These are phyloP conservation scores for Peziza echinospora DNA, from an alignment of 495 filamentous ascomycete species.

Conservation along the genomic window DNA sequence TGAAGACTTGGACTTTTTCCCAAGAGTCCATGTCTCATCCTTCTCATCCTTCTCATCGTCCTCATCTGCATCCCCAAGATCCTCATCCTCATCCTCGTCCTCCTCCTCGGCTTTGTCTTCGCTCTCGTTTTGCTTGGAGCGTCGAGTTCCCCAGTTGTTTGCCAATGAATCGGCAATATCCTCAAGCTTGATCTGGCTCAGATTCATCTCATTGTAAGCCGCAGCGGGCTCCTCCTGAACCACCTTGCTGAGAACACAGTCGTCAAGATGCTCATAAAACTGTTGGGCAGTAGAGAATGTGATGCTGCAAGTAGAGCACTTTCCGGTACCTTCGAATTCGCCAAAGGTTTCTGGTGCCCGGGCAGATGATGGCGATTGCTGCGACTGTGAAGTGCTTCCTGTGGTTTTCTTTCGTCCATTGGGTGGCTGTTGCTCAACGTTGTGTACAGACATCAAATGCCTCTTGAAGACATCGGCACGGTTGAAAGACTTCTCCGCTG, in stretches of 20 bases:
- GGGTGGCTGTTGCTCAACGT: conserved; percentile 84
- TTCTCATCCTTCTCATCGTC: conserved; percentile 42
- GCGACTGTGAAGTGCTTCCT: neutral
- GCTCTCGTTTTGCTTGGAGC: conserved; percentile 33
- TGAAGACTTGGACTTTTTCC: too few relatives aligned
- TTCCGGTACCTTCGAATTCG: conserved; percentile 40
- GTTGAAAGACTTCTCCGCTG: conserved; percentile 96
- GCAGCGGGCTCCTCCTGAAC: conserved; percentile 94
- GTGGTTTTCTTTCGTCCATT: conserved; percentile 56
- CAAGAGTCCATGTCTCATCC: conserved; percentile 37
- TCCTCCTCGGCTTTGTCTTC: conserved; percentile 52
- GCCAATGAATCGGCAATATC: conserved; percentile 12
- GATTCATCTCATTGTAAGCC: conserved; percentile 73
- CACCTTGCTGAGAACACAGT: conserved; percentile 92
- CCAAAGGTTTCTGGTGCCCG: conserved; percentile 10
- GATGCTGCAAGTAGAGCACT: conserved; percentile 82
- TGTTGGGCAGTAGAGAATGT: conserved; percentile 91
- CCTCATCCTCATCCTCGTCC: conserved; percentile 28
- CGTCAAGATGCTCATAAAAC: conserved; percentile 97
- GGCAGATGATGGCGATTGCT: neutral
- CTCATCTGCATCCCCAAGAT: conserved; percentile 34
- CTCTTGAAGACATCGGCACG: conserved; percentile 97
- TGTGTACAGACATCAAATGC: conserved; percentile 81
- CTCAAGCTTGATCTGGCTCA: conserved; percentile 26
- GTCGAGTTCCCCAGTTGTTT: conserved; percentile 3